Evolutionary conservation across 2,329 filamentous ascomycete species (phyloP), one percentile per base, ranked within the genome.

Genomic region (Alternaria atra): DNA sequence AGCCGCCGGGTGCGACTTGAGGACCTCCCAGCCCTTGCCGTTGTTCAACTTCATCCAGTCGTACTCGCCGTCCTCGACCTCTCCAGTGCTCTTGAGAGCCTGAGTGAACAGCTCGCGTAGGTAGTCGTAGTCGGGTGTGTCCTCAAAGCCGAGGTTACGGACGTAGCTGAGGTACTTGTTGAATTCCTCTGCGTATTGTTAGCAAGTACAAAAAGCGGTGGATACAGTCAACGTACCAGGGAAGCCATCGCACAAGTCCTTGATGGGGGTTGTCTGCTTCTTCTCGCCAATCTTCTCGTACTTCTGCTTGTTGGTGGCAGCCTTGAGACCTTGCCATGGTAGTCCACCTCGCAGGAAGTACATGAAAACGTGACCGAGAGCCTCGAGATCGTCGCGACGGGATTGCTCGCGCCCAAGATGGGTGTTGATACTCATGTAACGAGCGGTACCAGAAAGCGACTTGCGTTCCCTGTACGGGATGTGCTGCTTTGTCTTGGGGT

Each of bases 261-360:
- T 97, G 83, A 99, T 96, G 5, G 89, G 88, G 23, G 95, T 98
- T 0, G 94, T 97, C 84, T 98, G 95, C 85, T 99, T 99, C 90
- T 99, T 98, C 85, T 99, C 94, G 46, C 95, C 95, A 81, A 99
- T 99, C 87, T 98, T 98, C 83, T 99, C 95, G 79, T 99, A 99
- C 84, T 99, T 99, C 79, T 99, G 95, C 88, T 99, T 90, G 81
- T 90, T 90, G 57, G 88, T 90, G 15, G 88, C 88, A 71, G 88
- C 88, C 79, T 90, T 90, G 60, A 90, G 79, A 55, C 88, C 88
- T 77, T 90, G 88, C 88, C 88, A 90, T 56, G 88, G 88, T 52
- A 90, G 82, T 58, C 88, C 88, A 43, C 88, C 88, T 61, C 87
- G 80, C 48, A 90, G 80, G 79, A 90, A 90, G 79, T 90, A 90